Conservation (phyloP, 1,284 basidiomycete genomes). For the Apiotrichum brassicae region DNA sequence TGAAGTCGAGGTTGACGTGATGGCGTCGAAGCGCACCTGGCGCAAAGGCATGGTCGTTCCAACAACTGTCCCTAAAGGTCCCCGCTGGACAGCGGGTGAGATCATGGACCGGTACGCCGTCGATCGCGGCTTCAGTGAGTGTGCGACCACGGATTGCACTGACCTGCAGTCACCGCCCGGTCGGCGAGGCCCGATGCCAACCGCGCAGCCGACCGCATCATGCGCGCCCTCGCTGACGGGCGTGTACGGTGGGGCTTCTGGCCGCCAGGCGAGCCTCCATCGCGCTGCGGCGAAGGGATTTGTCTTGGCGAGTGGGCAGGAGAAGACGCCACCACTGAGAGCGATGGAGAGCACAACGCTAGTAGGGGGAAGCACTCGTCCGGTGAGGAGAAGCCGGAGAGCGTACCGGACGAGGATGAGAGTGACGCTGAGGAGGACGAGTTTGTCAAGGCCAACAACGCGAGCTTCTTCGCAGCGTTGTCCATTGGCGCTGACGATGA, state of each 20-base stretch:
- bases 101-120: conserved; percentile 70
- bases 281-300: conserved; percentile 3
- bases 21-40: conserved; percentile 40
- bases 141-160: neutral
- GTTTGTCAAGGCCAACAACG: conserved; percentile 8
- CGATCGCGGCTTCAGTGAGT: conserved; percentile 58
- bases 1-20: conserved; percentile 39
- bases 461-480: conserved; percentile 14
- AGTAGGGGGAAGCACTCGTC: no score
- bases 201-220: conserved; percentile 79
- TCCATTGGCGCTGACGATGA: conserved; percentile 2
- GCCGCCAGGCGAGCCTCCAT: conserved; percentile 49
- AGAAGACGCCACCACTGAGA: neutral
- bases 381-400: no score
- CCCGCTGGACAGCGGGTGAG: conserved; percentile 53
- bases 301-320: conserved; percentile 4
- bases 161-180: conserved; percentile 62
- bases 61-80: neutral
- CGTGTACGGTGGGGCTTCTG: conserved; percentile 76
- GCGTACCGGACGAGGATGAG: neutral
- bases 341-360: no score
- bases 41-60: conserved; percentile 5
- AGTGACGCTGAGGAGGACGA: neutral
- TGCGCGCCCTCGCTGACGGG: conserved; percentile 74
- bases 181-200: conserved; percentile 79